These are phyloP conservation scores for Globisporangium lucens DNA, from an alignment of 352 stramenopile genomes.

Conservation along the genomic window DNA sequence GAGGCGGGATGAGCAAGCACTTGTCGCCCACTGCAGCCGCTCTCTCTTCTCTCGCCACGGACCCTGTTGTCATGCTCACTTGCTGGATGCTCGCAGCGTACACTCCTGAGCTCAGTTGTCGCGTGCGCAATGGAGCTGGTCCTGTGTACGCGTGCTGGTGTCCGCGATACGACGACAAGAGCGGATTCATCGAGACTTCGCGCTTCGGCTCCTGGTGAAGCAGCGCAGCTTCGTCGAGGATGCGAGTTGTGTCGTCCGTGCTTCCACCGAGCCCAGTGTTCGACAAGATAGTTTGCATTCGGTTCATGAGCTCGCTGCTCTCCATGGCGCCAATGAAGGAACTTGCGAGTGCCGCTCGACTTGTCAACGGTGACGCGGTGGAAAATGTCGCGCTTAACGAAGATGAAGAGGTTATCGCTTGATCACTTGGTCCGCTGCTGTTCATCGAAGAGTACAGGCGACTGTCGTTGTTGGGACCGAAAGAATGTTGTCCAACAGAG, in stretches of 20 bases:
- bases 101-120: constrained; percentile 30
- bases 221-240: constrained; percentile 47
- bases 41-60: constrained; percentile 49
- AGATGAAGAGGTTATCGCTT: constrained; percentile 19
- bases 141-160: constrained; percentile 7
- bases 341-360: constrained; percentile 34
- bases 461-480: constrained; percentile 6
- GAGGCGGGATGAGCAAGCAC: constrained; percentile 58
- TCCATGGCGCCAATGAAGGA: constrained; percentile 54
- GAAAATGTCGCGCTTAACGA: not conserved
- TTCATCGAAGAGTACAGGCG: not conserved
- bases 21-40: constrained; percentile 38
- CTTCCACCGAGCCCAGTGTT: constrained; percentile 26
- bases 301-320: constrained; percentile 55
- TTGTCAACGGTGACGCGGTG: constrained; percentile 24
- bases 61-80: constrained; percentile 42
- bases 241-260: constrained; percentile 25
- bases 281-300: constrained; percentile 70
- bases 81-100: constrained; percentile 36
- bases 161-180: constrained; percentile 42
- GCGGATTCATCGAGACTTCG: constrained; percentile 38
- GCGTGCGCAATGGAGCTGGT: constrained; percentile 14
- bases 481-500: constrained; percentile 2
- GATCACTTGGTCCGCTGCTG: not conserved
- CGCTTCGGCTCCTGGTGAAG: constrained; percentile 53